These are phyloP conservation scores for Trametes gibbosa DNA, from an alignment of 768 basidiomycete genomes.

Conservation along the genomic window DNA sequence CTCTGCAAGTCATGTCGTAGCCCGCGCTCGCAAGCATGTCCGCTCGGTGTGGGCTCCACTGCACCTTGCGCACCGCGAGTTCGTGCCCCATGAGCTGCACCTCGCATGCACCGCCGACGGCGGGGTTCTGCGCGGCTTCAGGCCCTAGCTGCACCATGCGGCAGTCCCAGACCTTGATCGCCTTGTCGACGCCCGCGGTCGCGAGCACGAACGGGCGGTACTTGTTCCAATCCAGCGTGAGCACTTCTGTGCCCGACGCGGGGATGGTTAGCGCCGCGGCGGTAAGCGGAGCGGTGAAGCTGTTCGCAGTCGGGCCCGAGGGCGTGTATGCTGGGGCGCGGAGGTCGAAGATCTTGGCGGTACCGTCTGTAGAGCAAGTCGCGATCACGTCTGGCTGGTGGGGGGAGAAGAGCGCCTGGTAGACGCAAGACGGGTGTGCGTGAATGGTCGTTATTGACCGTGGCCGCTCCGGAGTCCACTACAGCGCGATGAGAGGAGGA, in stretches of 20 bases:
- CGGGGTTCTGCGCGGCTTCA: slow-evolving; percentile 35
- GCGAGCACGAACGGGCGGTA: slow-evolving; percentile 78
- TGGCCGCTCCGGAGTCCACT: slow-evolving; percentile 88
- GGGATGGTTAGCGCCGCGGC: slow-evolving; percentile 75
- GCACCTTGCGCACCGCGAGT: slow-evolving; percentile 85
- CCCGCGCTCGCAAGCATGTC: slow-evolving; percentile 71
- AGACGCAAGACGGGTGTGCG: slow-evolving; percentile 83
- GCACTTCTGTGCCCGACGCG: slow-evolving; percentile 73
- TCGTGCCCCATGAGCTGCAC: slow-evolving; percentile 77
- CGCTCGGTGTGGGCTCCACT: slow-evolving; percentile 81
- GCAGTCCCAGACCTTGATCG: slow-evolving; percentile 80
- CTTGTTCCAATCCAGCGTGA: slow-evolving; percentile 91
- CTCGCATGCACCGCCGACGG: slow-evolving; percentile 74
- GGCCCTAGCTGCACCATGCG: slow-evolving; percentile 71
- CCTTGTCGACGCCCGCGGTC: slow-evolving; percentile 76
- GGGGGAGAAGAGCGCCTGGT: slow-evolving; percentile 90
- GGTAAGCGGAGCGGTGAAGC: slow-evolving; percentile 67
- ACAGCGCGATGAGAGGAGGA: slow-evolving; percentile 6
- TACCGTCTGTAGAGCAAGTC: slow-evolving; percentile 86
- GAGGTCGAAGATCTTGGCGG: slow-evolving; percentile 79
- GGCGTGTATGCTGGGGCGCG: slow-evolving; percentile 59
- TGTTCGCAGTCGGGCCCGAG: slow-evolving; percentile 40
- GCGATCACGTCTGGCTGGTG: slow-evolving; percentile 81
- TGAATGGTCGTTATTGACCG: slow-evolving; percentile 79
- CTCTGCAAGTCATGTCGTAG: slow-evolving; percentile 95